Evolutionary conservation across 768 basidiomycete species (phyloP), one percentile per base, ranked within the genome.

Genomic region (Russula earlei): DNA sequence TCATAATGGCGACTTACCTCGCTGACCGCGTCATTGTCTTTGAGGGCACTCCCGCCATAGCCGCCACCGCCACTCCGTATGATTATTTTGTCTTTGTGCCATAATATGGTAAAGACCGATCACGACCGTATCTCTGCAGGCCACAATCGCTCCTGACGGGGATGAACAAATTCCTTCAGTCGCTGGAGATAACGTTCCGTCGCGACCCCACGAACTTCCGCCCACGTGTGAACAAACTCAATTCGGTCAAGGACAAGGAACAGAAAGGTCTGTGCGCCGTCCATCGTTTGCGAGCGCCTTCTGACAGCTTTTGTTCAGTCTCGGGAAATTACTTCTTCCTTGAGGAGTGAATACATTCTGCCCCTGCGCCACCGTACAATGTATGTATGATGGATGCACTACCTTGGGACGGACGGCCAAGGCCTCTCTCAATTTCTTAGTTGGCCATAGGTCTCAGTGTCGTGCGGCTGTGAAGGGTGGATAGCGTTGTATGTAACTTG

Each of bases 1-100:
- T 99, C 71, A 96, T 98, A 75, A 97, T 97, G 95, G 94, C 95
- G 4, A 97, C 95, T 2, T 98, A 99, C 71, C 87, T 99, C 54
- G 95, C 96, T 40, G 96, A 99, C 68, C 87, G 95, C 44, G 92
- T 96, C 65, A 92, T 95, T 57, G 91, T 94, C 12, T 94, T 91
- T 64, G 85, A 88, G 68, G 90, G 90, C 37, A 71, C 82, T 64
- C 95, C 96, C 6, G 94, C 93, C 40, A 71, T 93, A 48, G 52
- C 85, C 49, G 94, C 96, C 17, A 94, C 85, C 38, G 96, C 96
- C 19, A 87, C 89, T 24, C 90, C 86, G 90, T 95, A 68, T 66
- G 87, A 19, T 33, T 20, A 77, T 36, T 38, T 40, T 43, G 27
- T 46, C 29, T 33, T 41, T 44, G 24, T 31, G 29, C 33, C 19